phyloP scores from a whole-genome alignment of 768 basidiomycete species.

The Cyclocybe aegerita region DNA sequence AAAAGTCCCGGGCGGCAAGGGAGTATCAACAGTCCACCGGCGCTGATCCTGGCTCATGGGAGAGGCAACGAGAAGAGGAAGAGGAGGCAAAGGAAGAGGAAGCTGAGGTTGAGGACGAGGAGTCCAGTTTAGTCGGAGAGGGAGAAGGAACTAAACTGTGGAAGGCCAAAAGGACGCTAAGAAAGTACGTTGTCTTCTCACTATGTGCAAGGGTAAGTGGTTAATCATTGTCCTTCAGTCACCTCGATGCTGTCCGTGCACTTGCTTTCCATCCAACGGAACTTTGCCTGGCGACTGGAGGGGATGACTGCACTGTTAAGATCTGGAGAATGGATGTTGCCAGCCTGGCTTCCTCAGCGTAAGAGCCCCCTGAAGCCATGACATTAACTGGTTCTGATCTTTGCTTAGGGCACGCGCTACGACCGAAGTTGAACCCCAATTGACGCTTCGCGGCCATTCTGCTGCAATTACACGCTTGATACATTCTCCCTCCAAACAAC shows the following conservation, averaged over 20 bases:
- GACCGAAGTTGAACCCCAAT: conserved; percentile 89
- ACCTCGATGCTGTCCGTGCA: conserved; percentile 90
- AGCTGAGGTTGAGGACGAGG: conserved; percentile 63
- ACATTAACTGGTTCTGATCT: conserved; percentile 12
- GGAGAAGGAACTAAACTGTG: conserved; percentile 74
- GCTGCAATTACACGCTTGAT: conserved; percentile 86
- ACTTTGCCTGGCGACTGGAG: conserved; percentile 85
- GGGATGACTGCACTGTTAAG: conserved; percentile 95
- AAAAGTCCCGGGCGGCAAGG: conserved; percentile 45
- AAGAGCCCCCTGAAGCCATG: conserved; percentile 33
- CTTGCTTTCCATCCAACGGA: conserved; percentile 88
- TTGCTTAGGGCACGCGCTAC: conserved; percentile 57
- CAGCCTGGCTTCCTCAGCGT: conserved; percentile 75
- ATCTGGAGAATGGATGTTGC: conserved; percentile 89
- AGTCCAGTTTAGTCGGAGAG: conserved; percentile 62
- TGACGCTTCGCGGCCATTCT: conserved; percentile 93
- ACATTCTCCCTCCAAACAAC: conserved; percentile 70
- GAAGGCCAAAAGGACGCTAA: conserved; percentile 83
- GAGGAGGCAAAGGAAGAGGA: conserved; percentile 75
- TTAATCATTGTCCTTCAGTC: conserved; percentile 47
- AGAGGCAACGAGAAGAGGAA: conserved; percentile 53
- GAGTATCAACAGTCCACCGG: conserved; percentile 31
- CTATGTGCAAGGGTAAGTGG: conserved; percentile 9
- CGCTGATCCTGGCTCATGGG: conserved; percentile 47
- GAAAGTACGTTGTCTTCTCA: conserved; percentile 66